phyloP scores from a whole-genome alignment of 1,284 basidiomycete species.

The Abortiporus biennis region DNA sequence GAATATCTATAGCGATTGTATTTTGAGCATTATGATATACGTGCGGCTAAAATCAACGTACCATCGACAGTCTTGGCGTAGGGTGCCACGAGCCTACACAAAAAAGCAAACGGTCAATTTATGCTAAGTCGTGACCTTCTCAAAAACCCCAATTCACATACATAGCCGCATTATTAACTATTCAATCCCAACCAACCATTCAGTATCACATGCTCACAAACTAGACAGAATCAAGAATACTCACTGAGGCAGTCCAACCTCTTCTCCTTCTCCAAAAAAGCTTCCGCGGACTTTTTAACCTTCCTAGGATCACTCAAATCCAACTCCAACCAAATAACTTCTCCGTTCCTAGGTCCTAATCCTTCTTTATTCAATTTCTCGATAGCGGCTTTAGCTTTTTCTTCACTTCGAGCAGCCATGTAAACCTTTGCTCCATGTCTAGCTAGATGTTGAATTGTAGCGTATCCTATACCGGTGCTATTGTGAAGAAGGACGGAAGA shows the following conservation, averaged over 20 bases:
- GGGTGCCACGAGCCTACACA: conserved; percentile 18
- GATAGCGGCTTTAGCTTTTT: conserved; percentile 32
- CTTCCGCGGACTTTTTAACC: conserved; percentile 39
- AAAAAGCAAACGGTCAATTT: conserved; percentile 1
- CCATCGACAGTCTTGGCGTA: conserved; percentile 28
- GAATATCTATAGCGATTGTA: conserved; percentile 23
- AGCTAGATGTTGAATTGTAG: conserved; percentile 29
- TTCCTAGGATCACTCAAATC: conserved; percentile 39
- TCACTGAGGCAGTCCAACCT: conserved; percentile 40
- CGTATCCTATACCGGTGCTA: conserved; percentile 32
- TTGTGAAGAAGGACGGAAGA: too few relatives aligned
- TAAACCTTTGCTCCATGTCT: conserved; percentile 34
- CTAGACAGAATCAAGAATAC: conserved; percentile 3
- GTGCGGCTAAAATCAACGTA: conserved; percentile 9
- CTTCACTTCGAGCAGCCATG: conserved; percentile 29
- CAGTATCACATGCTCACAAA: not conserved
- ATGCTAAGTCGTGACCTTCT: conserved; percentile 2
- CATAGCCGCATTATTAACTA: conserved; percentile 48
- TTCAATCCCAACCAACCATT: conserved; percentile 15
- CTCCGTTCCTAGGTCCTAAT: conserved; percentile 25
- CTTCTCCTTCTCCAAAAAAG: conserved; percentile 38
- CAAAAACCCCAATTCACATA: conserved; percentile 19
- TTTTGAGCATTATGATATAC: not conserved
- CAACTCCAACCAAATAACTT: conserved; percentile 38
- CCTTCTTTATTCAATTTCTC: conserved; percentile 28